Percentiles rank a stretch among this genome's conserved stretches.
Evolutionary conservation across 768 basidiomycete species (phyloP).

Genomic region (Leucogyrophana mollusca): DNA sequence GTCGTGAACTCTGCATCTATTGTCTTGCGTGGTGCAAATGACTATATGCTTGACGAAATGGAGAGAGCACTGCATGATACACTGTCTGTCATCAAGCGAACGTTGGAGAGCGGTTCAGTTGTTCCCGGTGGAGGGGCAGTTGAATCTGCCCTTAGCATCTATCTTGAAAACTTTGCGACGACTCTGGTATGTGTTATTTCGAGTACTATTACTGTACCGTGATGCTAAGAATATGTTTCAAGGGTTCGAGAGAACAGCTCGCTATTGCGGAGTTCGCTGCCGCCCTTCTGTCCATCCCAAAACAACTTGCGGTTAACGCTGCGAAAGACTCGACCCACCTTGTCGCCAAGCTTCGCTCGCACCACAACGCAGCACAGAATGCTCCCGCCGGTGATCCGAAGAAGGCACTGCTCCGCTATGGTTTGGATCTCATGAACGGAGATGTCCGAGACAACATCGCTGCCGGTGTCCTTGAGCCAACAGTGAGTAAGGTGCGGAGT

Average conservation of each 20-base stretch:
- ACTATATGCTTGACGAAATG: conserved; percentile 99
- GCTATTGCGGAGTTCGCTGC: conserved; percentile 99
- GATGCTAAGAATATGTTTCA: conserved; percentile 9
- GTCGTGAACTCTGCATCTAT: conserved; percentile 92
- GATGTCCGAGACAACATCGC: conserved; percentile 93
- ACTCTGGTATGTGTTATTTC: conserved; percentile 67
- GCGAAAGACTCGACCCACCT: conserved; percentile 98
- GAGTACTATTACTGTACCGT: conserved; percentile 3
- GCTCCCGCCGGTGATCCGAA: conserved; percentile 90
- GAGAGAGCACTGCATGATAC: conserved; percentile 95
- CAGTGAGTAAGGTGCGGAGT: conserved; percentile 95
- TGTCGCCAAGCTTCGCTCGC: conserved; percentile 93
- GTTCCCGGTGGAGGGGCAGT: conserved; percentile 98
- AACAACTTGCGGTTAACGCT: conserved; percentile 95
- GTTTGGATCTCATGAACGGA: conserved; percentile 91
- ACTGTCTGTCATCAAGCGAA: conserved; percentile 93
- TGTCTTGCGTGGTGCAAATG: conserved; percentile 94
- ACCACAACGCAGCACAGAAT: conserved; percentile 95
- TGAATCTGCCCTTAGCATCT: conserved; percentile 94
- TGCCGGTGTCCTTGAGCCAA: conserved; percentile 94
- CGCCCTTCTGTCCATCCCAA: conserved; percentile 92
- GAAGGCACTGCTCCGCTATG: conserved; percentile 87
- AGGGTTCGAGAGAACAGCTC: conserved; percentile 98
- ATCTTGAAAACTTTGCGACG: conserved; percentile 98
- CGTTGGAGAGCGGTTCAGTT: conserved; percentile 91